Evolutionary conservation across 2,329 filamentous ascomycete genomes (phyloP), one percentile per base, ranked within the genome.

Genomic region (Neobulgaria alba): DNA sequence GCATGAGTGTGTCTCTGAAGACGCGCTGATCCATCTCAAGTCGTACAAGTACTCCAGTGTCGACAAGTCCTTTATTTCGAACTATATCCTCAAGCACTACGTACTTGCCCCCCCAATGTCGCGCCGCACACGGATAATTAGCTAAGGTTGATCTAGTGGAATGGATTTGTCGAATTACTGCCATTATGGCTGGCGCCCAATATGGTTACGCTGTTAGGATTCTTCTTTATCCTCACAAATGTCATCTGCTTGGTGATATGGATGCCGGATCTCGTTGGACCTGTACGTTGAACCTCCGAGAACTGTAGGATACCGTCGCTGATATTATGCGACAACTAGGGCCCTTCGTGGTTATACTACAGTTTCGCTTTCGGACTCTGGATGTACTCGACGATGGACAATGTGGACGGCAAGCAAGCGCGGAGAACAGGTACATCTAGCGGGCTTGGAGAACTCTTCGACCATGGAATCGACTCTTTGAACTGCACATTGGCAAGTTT

Each of bases 371-470:
- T 94, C 51, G 92, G 92, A 30, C 74, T 98, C 44, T 98, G 94
- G 82, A 92, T 94, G 85, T 94, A 96, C 66, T 93, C 92, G 54
- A 98, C 92, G 10, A 89, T 98, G 82, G 92, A 98, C 69, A 98
- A 98, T 63, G 83, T 96, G 50, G 92, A 98, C 63, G 92, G 92
- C 54, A 98, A 98, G 67, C 92, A 98, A 68, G 92, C 92, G 43
- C 77, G 92, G 50, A 76, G 92, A 57, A 98, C 92, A 3, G 89
- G 90, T 39, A 95, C 90, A 3, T 96, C 90, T 20, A 95, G 88
- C 61, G 87, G 87, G 1, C 73, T 98, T 18, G 92, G 92, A 53
- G 92, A 98, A 66, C 78, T 98, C 10, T 98, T 98, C 65, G 92
- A 98, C 65, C 92, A 98, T 67, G 92, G 92, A 51, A 96, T 98